phyloP scores from a whole-genome alignment of 495 filamentous ascomycete genomes.

The Tuber indicum region DNA sequence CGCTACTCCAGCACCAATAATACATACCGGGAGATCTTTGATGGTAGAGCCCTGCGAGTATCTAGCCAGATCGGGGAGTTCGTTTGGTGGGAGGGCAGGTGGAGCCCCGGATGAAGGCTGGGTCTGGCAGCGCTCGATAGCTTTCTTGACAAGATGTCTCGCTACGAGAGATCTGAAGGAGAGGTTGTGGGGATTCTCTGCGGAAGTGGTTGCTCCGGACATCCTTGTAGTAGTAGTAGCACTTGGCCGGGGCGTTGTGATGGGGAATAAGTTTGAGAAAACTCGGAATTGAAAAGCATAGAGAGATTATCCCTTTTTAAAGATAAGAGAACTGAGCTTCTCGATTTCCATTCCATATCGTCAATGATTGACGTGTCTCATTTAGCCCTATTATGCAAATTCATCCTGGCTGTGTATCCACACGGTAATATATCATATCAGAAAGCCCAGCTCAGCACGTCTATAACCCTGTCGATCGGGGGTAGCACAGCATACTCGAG shows the following conservation, averaged over 20 bases:
- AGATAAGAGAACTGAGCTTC: neutral
- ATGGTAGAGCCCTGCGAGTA: neutral
- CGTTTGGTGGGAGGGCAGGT: neutral
- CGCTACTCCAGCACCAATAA: constrained; percentile 45
- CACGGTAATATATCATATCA: neutral
- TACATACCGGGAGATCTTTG: constrained; percentile 30
- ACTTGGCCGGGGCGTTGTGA: neutral
- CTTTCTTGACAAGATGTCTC: neutral
- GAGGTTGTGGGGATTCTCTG: neutral
- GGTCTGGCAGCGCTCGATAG: neutral
- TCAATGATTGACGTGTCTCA: neutral
- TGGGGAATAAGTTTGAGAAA: neutral
- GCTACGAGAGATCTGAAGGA: neutral
- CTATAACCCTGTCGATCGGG: neutral
- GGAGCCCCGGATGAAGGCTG: neutral
- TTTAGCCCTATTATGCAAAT: neutral
- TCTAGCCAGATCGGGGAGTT: neutral
- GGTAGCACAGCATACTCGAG: neutral
- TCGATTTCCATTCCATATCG: too few species aligned
- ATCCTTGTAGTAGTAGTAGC: neutral
- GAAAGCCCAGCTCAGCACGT: neutral
- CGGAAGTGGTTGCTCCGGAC: neutral
- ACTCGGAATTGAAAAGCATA: neutral
- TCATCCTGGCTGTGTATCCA: neutral
- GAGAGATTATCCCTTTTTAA: neutral